Evolutionary conservation across 2,329 filamentous ascomycete species (phyloP).

Genomic region (Fusarium pilosicola): DNA sequence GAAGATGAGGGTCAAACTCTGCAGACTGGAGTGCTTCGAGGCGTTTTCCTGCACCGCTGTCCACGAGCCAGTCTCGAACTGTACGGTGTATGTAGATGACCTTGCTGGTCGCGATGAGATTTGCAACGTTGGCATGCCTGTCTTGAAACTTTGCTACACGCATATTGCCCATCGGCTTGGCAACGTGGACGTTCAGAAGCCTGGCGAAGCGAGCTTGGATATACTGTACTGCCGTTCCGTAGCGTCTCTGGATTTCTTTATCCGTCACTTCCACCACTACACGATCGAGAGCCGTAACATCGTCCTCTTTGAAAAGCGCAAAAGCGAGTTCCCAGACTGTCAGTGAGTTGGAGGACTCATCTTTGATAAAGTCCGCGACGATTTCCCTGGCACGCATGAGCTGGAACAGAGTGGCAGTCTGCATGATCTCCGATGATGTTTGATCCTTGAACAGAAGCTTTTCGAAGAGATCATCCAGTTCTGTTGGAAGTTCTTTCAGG

Average conservation of each 20-base stretch:
- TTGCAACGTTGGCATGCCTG: not conserved
- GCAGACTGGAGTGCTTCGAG: not conserved
- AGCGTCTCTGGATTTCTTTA: not conserved
- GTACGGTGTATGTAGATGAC: conserved; percentile 12
- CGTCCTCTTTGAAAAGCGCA: not conserved
- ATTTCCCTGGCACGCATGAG: conserved; percentile 1
- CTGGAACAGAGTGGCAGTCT: conserved; percentile 5
- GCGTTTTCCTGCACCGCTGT: not conserved
- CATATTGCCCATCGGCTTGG: not conserved
- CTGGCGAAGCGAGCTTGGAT: conserved; percentile 2
- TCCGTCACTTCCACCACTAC: not conserved
- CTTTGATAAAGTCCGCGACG: conserved; percentile 7
- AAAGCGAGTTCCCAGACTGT: conserved; percentile 11
- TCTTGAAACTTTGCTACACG: not conserved
- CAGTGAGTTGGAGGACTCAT: conserved; percentile 5
- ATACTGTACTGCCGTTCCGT: not conserved
- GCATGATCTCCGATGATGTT: not conserved
- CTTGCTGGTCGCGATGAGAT: conserved; percentile 6
- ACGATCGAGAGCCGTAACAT: not conserved
- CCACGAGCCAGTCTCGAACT: conserved; percentile 11
- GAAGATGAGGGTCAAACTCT: conserved; percentile 4
- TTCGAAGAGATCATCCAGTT: conserved; percentile 6
- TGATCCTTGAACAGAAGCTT: conserved; percentile 4
- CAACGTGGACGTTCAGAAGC: not conserved
- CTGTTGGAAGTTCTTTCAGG: not conserved